Evolutionary conservation across 768 basidiomycete genomes (phyloP), one percentile per base, ranked within the genome.

Genomic region (Neoboletus subvelutipes): DNA sequence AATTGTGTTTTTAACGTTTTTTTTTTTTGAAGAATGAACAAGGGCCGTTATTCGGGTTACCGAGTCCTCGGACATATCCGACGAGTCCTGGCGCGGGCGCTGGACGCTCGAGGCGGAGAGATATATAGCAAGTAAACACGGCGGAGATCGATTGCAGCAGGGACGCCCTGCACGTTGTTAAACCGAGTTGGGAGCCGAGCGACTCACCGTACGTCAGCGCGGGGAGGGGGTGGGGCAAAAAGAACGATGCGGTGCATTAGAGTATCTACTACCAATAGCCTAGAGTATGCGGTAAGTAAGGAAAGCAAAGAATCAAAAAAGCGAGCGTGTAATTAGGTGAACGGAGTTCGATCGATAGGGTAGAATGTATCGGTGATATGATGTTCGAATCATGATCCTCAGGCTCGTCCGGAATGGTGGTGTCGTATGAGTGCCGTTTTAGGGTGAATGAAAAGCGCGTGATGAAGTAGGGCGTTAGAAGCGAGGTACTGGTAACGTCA

Each of bases 391-490:
- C 71, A 53, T 71, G 61, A 72, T 71, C 61, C 67, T 71, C n/a
- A n/a, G n/a, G n/a, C n/a, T n/a, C 71, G 61, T 71, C 55, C 26
- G 40, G 60, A 26, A 47, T 45, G 63, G 57, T 56, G 29, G 52
- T 55, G 68, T 68, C 68, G 65, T 73, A 63, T 60, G 56, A 55
- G 54, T 59, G 70, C 65, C 65, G 52, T 69, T 64, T 61, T 59
- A 50, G 55, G 50, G 39, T 39, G 58, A 66, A 60, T 54, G 56
- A 62, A 62, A 60, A n/a, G 53, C 54, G 60, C 61, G 55, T 70
- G 42, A 47, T 55, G 42, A 57, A 49, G 49, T 34, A 39, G 40
- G 17, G 50, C 46, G 54, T 58, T 41, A 29, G 51, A 55, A 57
- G 48, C 58, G 55, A 54, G 45, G 46, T 18, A 52, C n/a, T 37